Evolutionary conservation across 1,284 basidiomycete species (phyloP).

Genomic region (Pseudozyma hubeiensis): DNA sequence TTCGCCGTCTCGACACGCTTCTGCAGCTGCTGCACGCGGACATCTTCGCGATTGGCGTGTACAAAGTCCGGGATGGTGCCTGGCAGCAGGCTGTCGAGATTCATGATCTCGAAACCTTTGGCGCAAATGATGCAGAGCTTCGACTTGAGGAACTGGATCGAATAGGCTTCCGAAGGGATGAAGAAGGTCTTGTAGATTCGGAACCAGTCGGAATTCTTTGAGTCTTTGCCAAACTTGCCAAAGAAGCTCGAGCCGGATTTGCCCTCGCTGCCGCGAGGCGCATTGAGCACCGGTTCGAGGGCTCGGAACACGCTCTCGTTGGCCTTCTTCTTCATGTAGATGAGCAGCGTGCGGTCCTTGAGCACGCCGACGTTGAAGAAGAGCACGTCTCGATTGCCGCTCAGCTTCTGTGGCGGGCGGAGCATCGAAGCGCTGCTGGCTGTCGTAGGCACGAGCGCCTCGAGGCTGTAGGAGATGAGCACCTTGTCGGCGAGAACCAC

Average conservation of each 20-base stretch:
- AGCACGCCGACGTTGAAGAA: constrained; percentile 93
- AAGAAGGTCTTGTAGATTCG: constrained; percentile 91
- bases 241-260: constrained; percentile 74
- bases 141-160: constrained; percentile 88
- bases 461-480: constrained; percentile 81
- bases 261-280: constrained; percentile 78
- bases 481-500: constrained; percentile 91
- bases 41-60: constrained; percentile 77
- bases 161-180: constrained; percentile 86
- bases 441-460: constrained; percentile 91
- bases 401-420: constrained; percentile 81
- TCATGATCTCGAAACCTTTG: constrained; percentile 93
- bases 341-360: constrained; percentile 84
- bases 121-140: constrained; percentile 90
- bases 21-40: constrained; percentile 77
- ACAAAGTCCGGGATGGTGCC: constrained; percentile 79
- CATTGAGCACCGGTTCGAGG: constrained; percentile 88
- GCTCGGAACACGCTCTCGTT: constrained; percentile 91
- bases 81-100: constrained; percentile 80
- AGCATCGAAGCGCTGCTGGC: constrained; percentile 71
- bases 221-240: constrained; percentile 80
- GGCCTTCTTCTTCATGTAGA: constrained; percentile 95
- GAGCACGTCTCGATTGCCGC: constrained; percentile 87
- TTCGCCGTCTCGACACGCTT: constrained; percentile 82
- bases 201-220: constrained; percentile 89